Percentiles rank a stretch among this genome's conserved stretches.
These are phyloP conservation scores for Hemisphaericaspora subhashii DNA, from an alignment of 1,139 yeast genomes.

Conservation along the genomic window DNA sequence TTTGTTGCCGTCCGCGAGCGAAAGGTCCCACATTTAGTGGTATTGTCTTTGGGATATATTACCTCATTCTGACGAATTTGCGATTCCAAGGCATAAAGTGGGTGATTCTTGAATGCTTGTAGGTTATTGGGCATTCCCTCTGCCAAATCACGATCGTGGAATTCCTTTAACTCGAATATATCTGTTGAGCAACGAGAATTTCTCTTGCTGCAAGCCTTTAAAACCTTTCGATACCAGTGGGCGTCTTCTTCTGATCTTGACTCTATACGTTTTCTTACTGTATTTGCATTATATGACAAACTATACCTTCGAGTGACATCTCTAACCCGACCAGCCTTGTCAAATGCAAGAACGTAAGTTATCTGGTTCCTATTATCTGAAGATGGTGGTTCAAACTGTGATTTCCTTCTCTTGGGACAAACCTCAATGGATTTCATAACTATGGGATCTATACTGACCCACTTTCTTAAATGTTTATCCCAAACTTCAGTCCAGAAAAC, in stretches of 20 bases:
- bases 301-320: conserved; percentile 89
- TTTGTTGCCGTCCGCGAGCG: conserved; percentile 37
- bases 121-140: conserved; percentile 90
- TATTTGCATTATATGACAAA: conserved; percentile 67
- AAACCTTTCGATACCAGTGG: conserved; percentile 58
- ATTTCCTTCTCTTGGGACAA: conserved; percentile 55
- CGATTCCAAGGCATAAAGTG: conserved; percentile 77
- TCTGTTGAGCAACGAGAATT: conserved; percentile 50
- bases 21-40: conserved; percentile 66
- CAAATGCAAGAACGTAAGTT: conserved; percentile 77
- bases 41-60: conserved; percentile 61
- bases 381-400: conserved; percentile 76
- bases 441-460: conserved; percentile 88
- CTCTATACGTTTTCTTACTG: conserved; percentile 67
- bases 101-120: conserved; percentile 85
- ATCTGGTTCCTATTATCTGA: conserved; percentile 59
- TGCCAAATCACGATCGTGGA: conserved; percentile 59
- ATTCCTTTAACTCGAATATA: conserved; percentile 68
- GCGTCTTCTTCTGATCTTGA: conserved; percentile 56
- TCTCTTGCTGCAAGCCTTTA: conserved; percentile 34
- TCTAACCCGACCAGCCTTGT: conserved; percentile 58
- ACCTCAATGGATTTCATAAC: conserved; percentile 63
- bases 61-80: conserved; percentile 75
- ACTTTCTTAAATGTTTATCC: conserved; percentile 67
- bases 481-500: conserved; percentile 94